phyloP scores from a whole-genome alignment of 805 yeast species.

The Tetrapisispora pingtungensis region DNA sequence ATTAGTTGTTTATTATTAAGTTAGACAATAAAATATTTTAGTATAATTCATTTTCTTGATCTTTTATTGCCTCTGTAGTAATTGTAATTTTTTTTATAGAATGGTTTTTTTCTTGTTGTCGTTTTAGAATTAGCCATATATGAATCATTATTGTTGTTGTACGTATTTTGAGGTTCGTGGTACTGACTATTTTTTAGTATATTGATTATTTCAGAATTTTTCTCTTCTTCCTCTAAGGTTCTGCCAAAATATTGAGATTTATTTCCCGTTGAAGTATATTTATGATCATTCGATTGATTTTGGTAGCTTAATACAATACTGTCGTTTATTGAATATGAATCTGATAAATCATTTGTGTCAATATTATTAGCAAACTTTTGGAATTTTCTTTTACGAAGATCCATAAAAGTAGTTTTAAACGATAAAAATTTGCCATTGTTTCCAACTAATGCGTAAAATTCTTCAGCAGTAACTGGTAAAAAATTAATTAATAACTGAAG shows the following conservation, averaged over 20 bases:
- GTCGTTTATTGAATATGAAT: conserved; percentile 11
- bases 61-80: conserved; percentile 6
- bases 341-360: conserved; percentile 4
- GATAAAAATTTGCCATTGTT: conserved; percentile 17
- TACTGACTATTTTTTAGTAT: conserved; percentile 14
- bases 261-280: conserved; percentile 3
- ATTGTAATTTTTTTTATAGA: background rate
- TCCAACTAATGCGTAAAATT: conserved; percentile 15
- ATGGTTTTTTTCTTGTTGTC: background rate
- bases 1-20: too few species aligned
- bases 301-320: background rate
- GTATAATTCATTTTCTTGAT: background rate
- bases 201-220: conserved; percentile 14
- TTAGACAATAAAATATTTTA: too few species aligned
- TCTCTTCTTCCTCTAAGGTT: conserved; percentile 8
- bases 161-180: background rate
- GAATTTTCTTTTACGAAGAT: conserved; percentile 15
- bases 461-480: conserved; percentile 20
- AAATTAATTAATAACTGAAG: conserved; percentile 18
- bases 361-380: background rate
- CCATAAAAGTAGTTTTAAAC: conserved; percentile 16
- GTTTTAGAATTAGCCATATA: conserved; percentile 3
- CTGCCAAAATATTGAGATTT: conserved; percentile 15
- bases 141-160: background rate
- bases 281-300: conserved; percentile 7